Conservation (phyloP, 768 basidiomycete species). For the Zangia roseola region DNA sequence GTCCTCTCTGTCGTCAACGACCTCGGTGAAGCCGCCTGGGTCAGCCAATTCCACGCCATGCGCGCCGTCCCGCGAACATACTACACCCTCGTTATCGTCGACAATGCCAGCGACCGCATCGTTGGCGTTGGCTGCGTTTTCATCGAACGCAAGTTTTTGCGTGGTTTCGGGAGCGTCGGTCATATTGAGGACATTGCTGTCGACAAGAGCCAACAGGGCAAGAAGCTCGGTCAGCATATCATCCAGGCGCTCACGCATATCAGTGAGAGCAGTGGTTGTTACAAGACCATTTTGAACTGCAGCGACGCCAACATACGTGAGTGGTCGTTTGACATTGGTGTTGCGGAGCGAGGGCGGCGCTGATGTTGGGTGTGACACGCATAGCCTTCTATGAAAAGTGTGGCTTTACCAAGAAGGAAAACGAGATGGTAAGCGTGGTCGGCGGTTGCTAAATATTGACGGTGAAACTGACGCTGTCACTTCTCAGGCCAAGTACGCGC, state of each 20-base stretch:
- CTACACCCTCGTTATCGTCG: conserved; percentile 82
- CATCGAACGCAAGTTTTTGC: conserved; percentile 92
- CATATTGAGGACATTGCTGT: conserved; percentile 99
- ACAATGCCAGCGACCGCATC: conserved; percentile 70
- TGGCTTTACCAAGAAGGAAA: conserved; percentile 87
- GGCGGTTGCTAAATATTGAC: neutral
- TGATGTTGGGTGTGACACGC: conserved; percentile 7
- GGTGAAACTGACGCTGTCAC: conserved; percentile 5
- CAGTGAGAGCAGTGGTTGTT: conserved; percentile 77
- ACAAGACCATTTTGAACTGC: conserved; percentile 98
- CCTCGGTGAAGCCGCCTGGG: conserved; percentile 66
- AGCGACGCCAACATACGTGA: conserved; percentile 86
- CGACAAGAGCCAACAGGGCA: conserved; percentile 82
- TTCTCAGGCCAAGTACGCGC: conserved; percentile 58
- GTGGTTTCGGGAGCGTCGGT: conserved; percentile 81
- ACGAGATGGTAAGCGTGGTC: conserved; percentile 71
- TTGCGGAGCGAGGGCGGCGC: conserved; percentile 5
- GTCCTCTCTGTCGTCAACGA: conserved; percentile 71
- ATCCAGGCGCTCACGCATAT: conserved; percentile 85
- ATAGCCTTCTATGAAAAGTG: conserved; percentile 97
- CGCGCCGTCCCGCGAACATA: conserved; percentile 63
- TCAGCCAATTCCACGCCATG: conserved; percentile 62
- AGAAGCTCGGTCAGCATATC: conserved; percentile 84
- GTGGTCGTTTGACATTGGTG: conserved; percentile 32
- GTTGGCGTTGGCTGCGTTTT: conserved; percentile 83